Evolutionary conservation across 345 rosid genomes (phyloP).

Genomic region (Hibiscus syriacus): DNA sequence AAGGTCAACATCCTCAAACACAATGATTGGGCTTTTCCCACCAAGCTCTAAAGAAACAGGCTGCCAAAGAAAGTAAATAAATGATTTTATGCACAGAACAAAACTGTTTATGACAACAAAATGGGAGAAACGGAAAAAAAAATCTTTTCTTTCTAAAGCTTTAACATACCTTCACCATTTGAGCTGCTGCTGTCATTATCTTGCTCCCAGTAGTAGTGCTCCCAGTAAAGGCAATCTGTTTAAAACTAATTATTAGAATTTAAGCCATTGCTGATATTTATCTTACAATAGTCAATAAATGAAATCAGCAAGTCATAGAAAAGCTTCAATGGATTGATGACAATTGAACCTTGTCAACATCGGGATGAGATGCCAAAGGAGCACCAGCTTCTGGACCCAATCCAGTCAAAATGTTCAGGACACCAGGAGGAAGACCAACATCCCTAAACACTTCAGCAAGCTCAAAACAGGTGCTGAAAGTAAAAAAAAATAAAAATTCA

Average conservation of each 20-base stretch:
- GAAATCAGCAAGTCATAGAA: background rate
- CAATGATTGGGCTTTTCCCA: slow-evolving; percentile 89
- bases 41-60: slow-evolving; percentile 94
- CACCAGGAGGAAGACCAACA: slow-evolving; percentile 94
- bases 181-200: slow-evolving; percentile 80
- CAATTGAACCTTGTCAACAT: slow-evolving; percentile 66
- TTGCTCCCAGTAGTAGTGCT: slow-evolving; percentile 83
- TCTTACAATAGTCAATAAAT: background rate
- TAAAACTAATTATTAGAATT: slow-evolving; percentile 14
- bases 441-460: slow-evolving; percentile 82
- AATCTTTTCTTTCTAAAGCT: background rate
- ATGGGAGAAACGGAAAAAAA: background rate
- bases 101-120: background rate
- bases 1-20: slow-evolving; percentile 87
- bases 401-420: slow-evolving; percentile 86
- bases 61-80: slow-evolving; percentile 33
- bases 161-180: slow-evolving; percentile 62
- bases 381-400: slow-evolving; percentile 98
- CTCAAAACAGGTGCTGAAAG: slow-evolving; percentile 92
- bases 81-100: slow-evolving; percentile 6
- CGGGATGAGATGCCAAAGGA: slow-evolving; percentile 86
- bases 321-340: slow-evolving; percentile 6
- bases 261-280: slow-evolving; percentile 9
- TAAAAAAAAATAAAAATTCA: slow-evolving; percentile 6
- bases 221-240: slow-evolving; percentile 90